These are phyloP conservation scores for Schizonepeta tenuifolia DNA, from an alignment of 257 asterid species.

Conservation along the genomic window DNA sequence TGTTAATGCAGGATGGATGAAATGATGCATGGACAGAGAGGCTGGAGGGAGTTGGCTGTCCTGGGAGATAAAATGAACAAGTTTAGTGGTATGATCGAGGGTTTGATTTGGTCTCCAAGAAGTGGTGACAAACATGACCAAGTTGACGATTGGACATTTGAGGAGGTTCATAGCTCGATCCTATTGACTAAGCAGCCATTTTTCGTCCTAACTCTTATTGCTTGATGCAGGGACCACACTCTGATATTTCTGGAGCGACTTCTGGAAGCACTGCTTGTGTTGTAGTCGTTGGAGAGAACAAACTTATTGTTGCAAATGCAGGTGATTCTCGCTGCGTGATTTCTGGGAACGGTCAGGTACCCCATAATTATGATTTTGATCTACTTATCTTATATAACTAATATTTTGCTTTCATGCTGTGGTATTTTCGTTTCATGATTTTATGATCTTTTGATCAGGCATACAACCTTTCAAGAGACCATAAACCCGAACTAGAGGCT, in stretches of 20 bases:
- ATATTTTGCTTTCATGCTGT: not conserved
- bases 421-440: not conserved
- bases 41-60: constrained; percentile 96
- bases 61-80: constrained; percentile 91
- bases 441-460: constrained; percentile 55
- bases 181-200: not conserved
- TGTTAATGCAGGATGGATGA: constrained; percentile 90
- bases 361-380: constrained; percentile 7
- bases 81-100: constrained; percentile 94
- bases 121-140: constrained; percentile 70
- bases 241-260: constrained; percentile 94
- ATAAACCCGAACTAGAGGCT: constrained; percentile 89
- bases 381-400: constrained; percentile 11
- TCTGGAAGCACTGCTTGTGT: constrained; percentile 98
- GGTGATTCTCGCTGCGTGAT: constrained; percentile 99
- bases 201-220: constrained; percentile 10
- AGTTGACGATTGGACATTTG: constrained; percentile 93
- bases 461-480: constrained; percentile 93
- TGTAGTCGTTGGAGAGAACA: constrained; percentile 72
- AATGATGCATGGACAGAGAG: constrained; percentile 99
- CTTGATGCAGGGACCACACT: constrained; percentile 83
- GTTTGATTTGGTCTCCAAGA: constrained; percentile 93
- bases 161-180: constrained; percentile 64
- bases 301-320: constrained; percentile 91
- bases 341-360: constrained; percentile 97